A percentile compares a stretch with the other conserved stretches of the same genome.
phyloP scores from a whole-genome alignment of 257 asterid genomes.

The Primulina tabacum region DNA sequence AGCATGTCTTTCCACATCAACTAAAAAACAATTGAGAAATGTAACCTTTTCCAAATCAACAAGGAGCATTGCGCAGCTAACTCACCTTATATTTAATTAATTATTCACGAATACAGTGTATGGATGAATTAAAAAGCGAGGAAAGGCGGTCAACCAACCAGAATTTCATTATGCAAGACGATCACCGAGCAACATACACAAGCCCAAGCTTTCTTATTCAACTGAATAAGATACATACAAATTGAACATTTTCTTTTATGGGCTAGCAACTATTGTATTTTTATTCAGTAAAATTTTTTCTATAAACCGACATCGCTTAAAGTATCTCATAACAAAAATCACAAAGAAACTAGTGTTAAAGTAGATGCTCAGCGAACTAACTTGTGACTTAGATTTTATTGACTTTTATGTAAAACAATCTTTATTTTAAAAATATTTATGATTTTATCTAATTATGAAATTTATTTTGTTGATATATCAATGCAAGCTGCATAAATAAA shows the following conservation, averaged over 20 bases:
- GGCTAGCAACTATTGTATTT: background rate
- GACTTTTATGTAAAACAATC: no score
- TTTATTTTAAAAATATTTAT: no score
- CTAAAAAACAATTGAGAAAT: slow-evolving; percentile 32
- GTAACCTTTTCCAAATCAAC: slow-evolving; percentile 4
- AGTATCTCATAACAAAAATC: background rate
- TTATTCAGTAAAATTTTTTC: background rate
- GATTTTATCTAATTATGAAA: no score
- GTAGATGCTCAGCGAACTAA: no score
- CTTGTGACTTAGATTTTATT: no score
- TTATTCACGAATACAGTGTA: background rate
- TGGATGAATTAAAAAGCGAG: background rate
- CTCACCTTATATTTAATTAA: background rate
- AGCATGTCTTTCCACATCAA: slow-evolving; percentile 97
- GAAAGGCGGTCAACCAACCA: background rate
- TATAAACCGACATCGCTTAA: background rate
- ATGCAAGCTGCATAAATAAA: no score
- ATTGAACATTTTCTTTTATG: background rate
- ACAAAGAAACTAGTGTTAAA: no score
- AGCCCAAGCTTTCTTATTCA: background rate
- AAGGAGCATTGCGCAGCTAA: background rate
- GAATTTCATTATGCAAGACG: background rate
- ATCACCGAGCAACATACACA: background rate
- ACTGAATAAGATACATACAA: background rate
- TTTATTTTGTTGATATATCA: no score